phyloP scores from a whole-genome alignment of 495 filamentous ascomycete genomes.

The Penicillium flavigenum region DNA sequence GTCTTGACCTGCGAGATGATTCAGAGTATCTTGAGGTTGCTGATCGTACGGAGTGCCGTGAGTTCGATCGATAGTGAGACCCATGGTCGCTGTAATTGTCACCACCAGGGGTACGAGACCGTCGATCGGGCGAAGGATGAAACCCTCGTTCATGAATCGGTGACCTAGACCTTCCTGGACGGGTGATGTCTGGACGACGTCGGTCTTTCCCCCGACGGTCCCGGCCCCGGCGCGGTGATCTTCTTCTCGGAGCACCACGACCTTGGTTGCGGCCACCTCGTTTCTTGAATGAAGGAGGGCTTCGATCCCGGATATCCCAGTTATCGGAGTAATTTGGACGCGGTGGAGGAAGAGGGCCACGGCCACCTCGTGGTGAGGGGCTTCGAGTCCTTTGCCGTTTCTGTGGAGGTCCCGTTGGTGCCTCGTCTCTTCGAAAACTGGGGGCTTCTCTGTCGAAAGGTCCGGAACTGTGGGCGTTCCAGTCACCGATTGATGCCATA shows the following conservation, averaged over 20 bases:
- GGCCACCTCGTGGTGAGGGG: constrained; percentile 41
- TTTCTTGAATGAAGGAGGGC: constrained; percentile 28
- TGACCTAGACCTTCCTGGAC: constrained; percentile 31
- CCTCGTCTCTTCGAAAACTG: constrained; percentile 32
- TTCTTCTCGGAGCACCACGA: constrained; percentile 35
- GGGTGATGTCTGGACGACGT: constrained; percentile 26
- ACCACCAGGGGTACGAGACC: constrained; percentile 29
- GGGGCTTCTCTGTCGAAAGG: constrained; percentile 26
- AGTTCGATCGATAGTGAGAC: constrained; percentile 35
- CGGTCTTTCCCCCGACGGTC: constrained; percentile 37
- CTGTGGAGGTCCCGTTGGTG: constrained; percentile 33
- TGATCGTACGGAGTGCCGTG: constrained; percentile 40
- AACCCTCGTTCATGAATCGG: constrained; percentile 33
- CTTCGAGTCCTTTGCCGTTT: constrained; percentile 50
- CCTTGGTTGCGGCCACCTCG: constrained; percentile 37
- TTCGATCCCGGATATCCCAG: constrained; percentile 35
- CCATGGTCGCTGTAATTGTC: constrained; percentile 33
- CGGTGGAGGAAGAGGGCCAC: constrained; percentile 24
- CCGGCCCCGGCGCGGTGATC: constrained; percentile 38
- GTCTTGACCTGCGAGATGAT: constrained; percentile 27
- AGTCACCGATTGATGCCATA: constrained; percentile 20
- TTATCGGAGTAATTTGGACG: constrained; percentile 28
- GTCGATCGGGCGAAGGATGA: constrained; percentile 31
- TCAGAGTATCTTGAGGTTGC: constrained; percentile 33
- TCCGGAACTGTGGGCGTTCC: constrained; percentile 20